Evolutionary conservation across 2,329 filamentous ascomycete species (phyloP).

Genomic region (Phoma herbarum): DNA sequence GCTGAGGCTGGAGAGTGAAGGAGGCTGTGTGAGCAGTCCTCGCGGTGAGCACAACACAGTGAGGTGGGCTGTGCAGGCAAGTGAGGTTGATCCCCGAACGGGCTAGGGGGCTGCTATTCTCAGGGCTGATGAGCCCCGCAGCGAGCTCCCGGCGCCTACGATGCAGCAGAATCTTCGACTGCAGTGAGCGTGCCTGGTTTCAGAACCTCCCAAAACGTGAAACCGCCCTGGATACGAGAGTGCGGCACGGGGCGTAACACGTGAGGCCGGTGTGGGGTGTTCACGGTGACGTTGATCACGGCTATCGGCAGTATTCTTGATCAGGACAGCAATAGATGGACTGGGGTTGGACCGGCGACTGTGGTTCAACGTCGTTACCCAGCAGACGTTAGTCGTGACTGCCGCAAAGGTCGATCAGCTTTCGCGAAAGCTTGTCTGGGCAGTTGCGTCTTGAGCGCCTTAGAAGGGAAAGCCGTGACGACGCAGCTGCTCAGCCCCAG

Average conservation of each 20-base stretch:
- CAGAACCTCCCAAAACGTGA: conserved; percentile 29
- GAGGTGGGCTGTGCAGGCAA: conserved; percentile 26
- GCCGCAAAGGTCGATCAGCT: conserved; percentile 11
- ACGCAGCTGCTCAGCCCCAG: conserved; percentile 21
- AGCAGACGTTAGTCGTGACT: background rate
- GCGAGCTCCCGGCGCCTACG: conserved; percentile 24
- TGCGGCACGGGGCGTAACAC: conserved; percentile 24
- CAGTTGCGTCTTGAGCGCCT: conserved; percentile 11
- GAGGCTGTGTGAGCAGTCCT: conserved; percentile 39
- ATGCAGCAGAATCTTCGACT: conserved; percentile 22
- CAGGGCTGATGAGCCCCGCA: conserved; percentile 15
- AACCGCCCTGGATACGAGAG: conserved; percentile 23
- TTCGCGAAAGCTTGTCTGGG: conserved; percentile 18
- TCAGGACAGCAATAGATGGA: conserved; percentile 1
- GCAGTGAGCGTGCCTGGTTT: conserved; percentile 33
- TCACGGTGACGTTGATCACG: conserved; percentile 21
- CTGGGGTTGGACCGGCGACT: background rate
- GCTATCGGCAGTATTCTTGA: conserved; percentile 11
- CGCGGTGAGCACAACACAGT: conserved; percentile 26
- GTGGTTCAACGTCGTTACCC: conserved; percentile 11
- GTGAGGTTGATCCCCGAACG: conserved; percentile 17
- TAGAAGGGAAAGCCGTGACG: conserved; percentile 13
- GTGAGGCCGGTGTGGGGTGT: conserved; percentile 23
- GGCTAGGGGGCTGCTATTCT: conserved; percentile 18
- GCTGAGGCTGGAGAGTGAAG: conserved; percentile 42